Evolutionary conservation across 306 rosid species (phyloP).

Genomic region (Herpetospermum pedunculosum): DNA sequence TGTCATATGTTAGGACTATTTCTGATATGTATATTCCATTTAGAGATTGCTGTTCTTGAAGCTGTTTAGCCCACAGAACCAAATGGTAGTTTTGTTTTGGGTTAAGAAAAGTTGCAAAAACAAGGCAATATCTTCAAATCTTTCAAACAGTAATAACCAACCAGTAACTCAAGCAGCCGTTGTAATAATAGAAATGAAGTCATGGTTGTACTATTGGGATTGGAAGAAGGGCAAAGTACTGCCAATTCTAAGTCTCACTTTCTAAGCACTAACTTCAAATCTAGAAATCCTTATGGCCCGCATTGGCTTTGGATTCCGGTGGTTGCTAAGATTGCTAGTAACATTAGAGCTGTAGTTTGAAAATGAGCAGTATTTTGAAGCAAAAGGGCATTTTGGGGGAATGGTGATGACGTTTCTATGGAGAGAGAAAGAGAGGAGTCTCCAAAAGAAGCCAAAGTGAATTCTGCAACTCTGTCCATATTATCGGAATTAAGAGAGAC

Average conservation of each 20-base stretch:
- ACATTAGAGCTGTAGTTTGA: not conserved
- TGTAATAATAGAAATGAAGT: not conserved
- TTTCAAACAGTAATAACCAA: not conserved
- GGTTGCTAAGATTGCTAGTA: not conserved
- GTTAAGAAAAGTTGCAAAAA: not conserved
- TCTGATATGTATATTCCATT: not conserved
- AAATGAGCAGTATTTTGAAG: not conserved
- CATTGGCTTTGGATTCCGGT: not conserved
- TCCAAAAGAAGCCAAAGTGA: slow-evolving; percentile 1
- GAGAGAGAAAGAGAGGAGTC: not conserved
- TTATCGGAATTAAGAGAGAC: slow-evolving; percentile 6
- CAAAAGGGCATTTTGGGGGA: not conserved
- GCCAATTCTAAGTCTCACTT: not conserved
- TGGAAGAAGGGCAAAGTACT: not conserved
- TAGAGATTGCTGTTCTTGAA: not conserved
- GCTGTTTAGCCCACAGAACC: slow-evolving; percentile 2
- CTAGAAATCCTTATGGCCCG: not conserved
- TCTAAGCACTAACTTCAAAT: not conserved
- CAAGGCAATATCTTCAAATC: not conserved
- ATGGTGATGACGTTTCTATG: not conserved
- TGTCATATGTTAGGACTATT: not conserved
- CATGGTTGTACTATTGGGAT: not conserved
- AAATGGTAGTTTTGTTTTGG: not conserved
- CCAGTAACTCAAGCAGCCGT: not conserved
- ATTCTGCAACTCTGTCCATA: slow-evolving; percentile 1